Percentiles rank a stretch among this genome's conserved stretches.
These are phyloP conservation scores for Brassica hybrid DNA, from an alignment of 441 rosid species.

Conservation along the genomic window DNA sequence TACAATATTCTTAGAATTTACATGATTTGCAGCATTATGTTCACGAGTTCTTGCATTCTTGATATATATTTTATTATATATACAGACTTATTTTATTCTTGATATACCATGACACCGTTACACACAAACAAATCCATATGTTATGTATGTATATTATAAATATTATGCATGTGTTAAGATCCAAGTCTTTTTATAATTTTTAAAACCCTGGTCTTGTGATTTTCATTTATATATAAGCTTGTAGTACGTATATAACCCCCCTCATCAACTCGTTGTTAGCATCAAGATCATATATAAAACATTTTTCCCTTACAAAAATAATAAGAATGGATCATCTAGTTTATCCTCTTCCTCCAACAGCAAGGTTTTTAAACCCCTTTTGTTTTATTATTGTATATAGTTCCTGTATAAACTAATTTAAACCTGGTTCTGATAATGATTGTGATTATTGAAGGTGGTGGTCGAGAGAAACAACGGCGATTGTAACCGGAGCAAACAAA, in stretches of 20 bases:
- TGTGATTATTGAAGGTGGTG: slow-evolving; percentile 63
- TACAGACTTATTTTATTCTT: slow-evolving; percentile 14
- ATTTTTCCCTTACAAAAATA: not conserved
- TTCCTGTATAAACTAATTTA: not conserved
- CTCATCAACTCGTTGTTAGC: slow-evolving; percentile 13
- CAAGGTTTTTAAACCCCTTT: slow-evolving; percentile 21
- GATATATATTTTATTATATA: slow-evolving; percentile 15
- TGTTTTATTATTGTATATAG: not conserved
- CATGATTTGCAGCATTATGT: slow-evolving; percentile 6
- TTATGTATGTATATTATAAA: not conserved
- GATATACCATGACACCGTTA: slow-evolving; percentile 5
- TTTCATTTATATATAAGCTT: not conserved
- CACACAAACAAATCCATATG: slow-evolving; percentile 22
- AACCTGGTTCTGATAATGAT: slow-evolving; percentile 3
- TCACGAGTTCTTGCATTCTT: slow-evolving; percentile 20
- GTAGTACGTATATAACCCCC: not conserved
- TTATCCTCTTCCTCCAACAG: slow-evolving; percentile 17
- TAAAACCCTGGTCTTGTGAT: slow-evolving; percentile 12
- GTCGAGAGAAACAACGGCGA: slow-evolving; percentile 64
- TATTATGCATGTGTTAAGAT: slow-evolving; percentile 21
- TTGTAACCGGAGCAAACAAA: slow-evolving; percentile 87
- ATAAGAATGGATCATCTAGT: slow-evolving; percentile 30
- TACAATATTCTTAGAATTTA: not conserved
- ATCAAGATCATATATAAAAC: slow-evolving; percentile 13
- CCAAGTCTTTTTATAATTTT: slow-evolving; percentile 25